These are phyloP conservation scores for Dendrothele bispora DNA, from an alignment of 768 basidiomycete genomes.

Conservation along the genomic window DNA sequence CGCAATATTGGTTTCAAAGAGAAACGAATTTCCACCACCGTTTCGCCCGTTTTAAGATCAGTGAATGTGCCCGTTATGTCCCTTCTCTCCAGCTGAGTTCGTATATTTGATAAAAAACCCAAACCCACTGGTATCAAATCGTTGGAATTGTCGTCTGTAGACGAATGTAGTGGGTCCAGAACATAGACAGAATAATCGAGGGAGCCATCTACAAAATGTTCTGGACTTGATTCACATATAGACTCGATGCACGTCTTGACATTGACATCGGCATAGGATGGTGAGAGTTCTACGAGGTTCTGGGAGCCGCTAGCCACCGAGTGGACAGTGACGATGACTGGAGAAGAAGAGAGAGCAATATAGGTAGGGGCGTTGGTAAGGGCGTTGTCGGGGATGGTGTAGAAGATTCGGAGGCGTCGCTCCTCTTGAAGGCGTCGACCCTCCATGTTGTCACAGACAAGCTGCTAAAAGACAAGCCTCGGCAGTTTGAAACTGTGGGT, in stretches of 20 bases:
- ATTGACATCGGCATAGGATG: conserved; percentile 52
- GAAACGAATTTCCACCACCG: conserved; percentile 65
- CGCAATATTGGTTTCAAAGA: too few relatives aligned
- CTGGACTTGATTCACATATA: conserved; percentile 71
- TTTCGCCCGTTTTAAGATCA: conserved; percentile 45
- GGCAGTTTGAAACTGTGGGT: too few relatives aligned
- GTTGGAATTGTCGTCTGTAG: conserved; percentile 29
- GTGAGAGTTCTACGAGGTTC: conserved; percentile 15
- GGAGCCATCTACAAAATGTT: conserved; percentile 56
- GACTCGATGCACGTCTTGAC: conserved; percentile 70
- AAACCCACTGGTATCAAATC: conserved; percentile 71
- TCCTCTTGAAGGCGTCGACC: too few relatives aligned
- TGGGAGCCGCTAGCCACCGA: conserved; percentile 11
- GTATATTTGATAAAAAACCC: conserved; percentile 66
- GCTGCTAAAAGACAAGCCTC: too few relatives aligned
- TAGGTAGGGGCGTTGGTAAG: conserved; percentile 77
- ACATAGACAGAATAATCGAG: conserved; percentile 80
- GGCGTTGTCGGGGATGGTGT: too few relatives aligned
- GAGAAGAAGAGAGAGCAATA: conserved; percentile 61
- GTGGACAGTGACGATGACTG: conserved; percentile 39
- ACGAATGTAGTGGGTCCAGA: conserved; percentile 78
- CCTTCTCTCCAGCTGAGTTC: conserved; percentile 44
- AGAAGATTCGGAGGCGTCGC: conserved; percentile 62
- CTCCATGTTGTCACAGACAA: conserved; percentile 10
- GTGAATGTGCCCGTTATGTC: conserved; percentile 64